A percentile compares a stretch with the other conserved stretches of the same genome.
Evolutionary conservation across 345 rosid species (phyloP).

Genomic region (Linum lewisii): DNA sequence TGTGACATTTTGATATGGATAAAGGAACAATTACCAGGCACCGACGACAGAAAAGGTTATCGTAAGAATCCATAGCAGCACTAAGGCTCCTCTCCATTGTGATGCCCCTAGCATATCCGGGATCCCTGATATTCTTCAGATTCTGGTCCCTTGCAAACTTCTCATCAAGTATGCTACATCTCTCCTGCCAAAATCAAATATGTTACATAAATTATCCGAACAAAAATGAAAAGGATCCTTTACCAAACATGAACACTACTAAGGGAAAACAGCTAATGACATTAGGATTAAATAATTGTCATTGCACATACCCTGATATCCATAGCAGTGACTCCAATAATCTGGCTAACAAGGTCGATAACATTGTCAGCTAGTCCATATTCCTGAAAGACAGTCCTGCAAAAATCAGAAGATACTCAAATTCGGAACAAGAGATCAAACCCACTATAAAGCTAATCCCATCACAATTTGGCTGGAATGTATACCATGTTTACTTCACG

Average conservation of each 20-base stretch:
- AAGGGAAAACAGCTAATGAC: slow-evolving; percentile 1
- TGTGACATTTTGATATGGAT: slow-evolving; percentile 5
- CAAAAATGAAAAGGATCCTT: slow-evolving; percentile 10
- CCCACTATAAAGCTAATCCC: background rate
- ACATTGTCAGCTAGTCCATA: slow-evolving; percentile 65
- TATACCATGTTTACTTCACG: background rate
- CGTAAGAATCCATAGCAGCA: slow-evolving; percentile 95
- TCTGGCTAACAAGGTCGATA: slow-evolving; percentile 46
- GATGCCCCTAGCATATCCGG: slow-evolving; percentile 44
- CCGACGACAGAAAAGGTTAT: slow-evolving; percentile 97
- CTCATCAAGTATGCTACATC: slow-evolving; percentile 52
- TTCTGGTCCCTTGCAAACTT: slow-evolving; percentile 36
- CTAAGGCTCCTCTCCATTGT: slow-evolving; percentile 67
- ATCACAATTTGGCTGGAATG: background rate
- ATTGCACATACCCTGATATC: slow-evolving; percentile 72
- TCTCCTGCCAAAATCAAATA: slow-evolving; percentile 49
- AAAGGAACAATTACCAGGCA: slow-evolving; percentile 58
- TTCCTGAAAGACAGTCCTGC: slow-evolving; percentile 76
- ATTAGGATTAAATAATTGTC: slow-evolving; percentile 9
- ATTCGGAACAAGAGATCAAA: slow-evolving; percentile 1
- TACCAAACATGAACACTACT: background rate
- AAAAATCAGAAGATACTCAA: slow-evolving; percentile 10
- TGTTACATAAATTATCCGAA: slow-evolving; percentile 5
- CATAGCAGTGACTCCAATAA: slow-evolving; percentile 48
- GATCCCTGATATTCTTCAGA: slow-evolving; percentile 31